These are phyloP conservation scores for Sclerotinia borealis DNA, from an alignment of 2,329 filamentous ascomycete genomes.

Conservation along the genomic window DNA sequence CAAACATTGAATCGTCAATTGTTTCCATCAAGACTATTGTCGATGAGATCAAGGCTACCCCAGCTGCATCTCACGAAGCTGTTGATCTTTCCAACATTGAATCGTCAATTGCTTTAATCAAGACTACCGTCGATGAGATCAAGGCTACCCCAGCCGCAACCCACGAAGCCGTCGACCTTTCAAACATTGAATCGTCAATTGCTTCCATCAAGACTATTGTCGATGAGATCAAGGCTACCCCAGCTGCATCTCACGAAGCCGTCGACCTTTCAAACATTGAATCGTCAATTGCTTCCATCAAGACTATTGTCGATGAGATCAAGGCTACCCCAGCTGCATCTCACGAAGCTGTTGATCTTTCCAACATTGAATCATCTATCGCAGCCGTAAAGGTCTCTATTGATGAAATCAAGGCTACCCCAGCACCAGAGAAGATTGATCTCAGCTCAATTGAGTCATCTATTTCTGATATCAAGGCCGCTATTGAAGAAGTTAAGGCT, in stretches of 20 bases:
- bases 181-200: slow-evolving; percentile 14
- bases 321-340: slow-evolving; percentile 11
- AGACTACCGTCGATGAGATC: slow-evolving; percentile 15
- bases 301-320: slow-evolving; percentile 7
- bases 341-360: slow-evolving; percentile 13
- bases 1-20: slow-evolving; percentile 15
- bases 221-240: slow-evolving; percentile 20
- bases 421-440: slow-evolving; percentile 17
- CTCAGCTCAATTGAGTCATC: slow-evolving; percentile 17
- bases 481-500: slow-evolving; percentile 15
- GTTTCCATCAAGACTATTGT: slow-evolving; percentile 16
- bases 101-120: not conserved
- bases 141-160: slow-evolving; percentile 15
- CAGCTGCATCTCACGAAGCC: not conserved
- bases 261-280: slow-evolving; percentile 12
- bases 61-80: slow-evolving; percentile 13
- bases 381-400: slow-evolving; percentile 16
- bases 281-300: slow-evolving; percentile 12
- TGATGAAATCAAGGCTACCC: slow-evolving; percentile 12
- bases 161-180: slow-evolving; percentile 14
- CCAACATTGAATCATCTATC: slow-evolving; percentile 15
- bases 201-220: slow-evolving; percentile 15
- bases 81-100: slow-evolving; percentile 16
- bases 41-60: slow-evolving; percentile 9
- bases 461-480: slow-evolving; percentile 16